Base-by-base conservation (phyloP, 176 grass and related monocot species). In the Aegilops speltoides region DNA sequence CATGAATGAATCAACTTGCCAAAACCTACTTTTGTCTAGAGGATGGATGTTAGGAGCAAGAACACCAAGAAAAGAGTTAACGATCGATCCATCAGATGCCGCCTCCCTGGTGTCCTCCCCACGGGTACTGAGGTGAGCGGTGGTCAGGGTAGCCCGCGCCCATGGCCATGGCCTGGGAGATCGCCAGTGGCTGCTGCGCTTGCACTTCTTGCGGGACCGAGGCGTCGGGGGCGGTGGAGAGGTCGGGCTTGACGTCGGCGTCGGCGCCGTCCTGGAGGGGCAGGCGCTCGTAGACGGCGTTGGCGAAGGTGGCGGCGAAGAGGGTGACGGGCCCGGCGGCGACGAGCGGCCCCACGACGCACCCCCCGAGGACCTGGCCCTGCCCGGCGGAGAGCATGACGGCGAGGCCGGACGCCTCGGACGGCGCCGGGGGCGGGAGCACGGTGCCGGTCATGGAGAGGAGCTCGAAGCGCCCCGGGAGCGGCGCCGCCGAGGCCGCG, bases 201-300 rank as follows among this genome's bases (percentile, higher is more conserved):
- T 78, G 86, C 3, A 43, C n/a, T 20, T 89, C 66, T 2, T 86
- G 87, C 5, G 83, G 32, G 1, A 75, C 5, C 3, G 90, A 82
- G 1, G 82, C 76, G 3, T 79, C 71, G 23, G 86, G 50, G 7
- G 74, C 80, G 41, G 29, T 1, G 77, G 89, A 81, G 40, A 85
- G 71, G 34, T 88, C 82, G 23, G 90, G 90, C 86, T 91, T 88
- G 82, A 85, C 82, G 59, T 89, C 90, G 40, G 32, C 76, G 10
- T 19, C 76, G 40, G 7, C n/a, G 25, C 26, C 48, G 17, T 89
- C 90, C 8, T 87, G 80, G 28, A 89, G 90, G 16, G 90, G 90
- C 32, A 92, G 90, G 64, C 87, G 86, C 87, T 92, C 90, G 80
- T 89, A 92, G 79, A 92, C 87, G 25, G 90, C 90, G 83, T 92